Evolutionary conservation across 2,329 filamentous ascomycete species (phyloP).

Genomic region (Botrytis byssoidea): DNA sequence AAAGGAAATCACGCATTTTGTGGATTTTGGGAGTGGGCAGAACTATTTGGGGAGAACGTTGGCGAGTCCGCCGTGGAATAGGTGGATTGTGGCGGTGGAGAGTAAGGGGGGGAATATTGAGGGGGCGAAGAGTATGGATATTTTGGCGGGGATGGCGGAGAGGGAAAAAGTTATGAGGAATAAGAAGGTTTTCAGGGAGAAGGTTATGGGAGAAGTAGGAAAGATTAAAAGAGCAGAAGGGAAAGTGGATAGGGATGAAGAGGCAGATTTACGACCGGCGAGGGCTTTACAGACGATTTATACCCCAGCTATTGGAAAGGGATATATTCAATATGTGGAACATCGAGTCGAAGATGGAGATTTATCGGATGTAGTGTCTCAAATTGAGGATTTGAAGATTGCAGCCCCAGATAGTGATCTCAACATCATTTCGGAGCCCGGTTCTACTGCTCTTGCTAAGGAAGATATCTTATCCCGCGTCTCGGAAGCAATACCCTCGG

Average conservation of each 20-base stretch:
- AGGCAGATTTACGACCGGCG: slow-evolving; percentile 50
- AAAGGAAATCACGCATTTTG: slow-evolving; percentile 73
- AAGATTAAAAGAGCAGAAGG: neutral
- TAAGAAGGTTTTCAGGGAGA: slow-evolving; percentile 69
- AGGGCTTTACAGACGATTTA: slow-evolving; percentile 53
- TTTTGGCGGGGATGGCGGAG: slow-evolving; percentile 73
- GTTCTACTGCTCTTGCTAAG: neutral
- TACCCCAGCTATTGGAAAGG: slow-evolving; percentile 59
- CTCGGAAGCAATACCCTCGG: neutral
- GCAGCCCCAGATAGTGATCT: slow-evolving; percentile 16
- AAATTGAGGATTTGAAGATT: slow-evolving; percentile 51
- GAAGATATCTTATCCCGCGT: neutral
- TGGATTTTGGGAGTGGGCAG: slow-evolving; percentile 95
- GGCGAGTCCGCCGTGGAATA: slow-evolving; percentile 81
- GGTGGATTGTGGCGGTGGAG: slow-evolving; percentile 87
- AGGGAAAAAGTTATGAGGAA: slow-evolving; percentile 74
- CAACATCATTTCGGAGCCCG: slow-evolving; percentile 4
- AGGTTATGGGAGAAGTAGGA: slow-evolving; percentile 43
- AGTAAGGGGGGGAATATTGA: slow-evolving; percentile 81
- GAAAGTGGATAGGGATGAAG: slow-evolving; percentile 29
- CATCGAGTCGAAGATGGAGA: slow-evolving; percentile 73
- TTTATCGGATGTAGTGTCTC: slow-evolving; percentile 62
- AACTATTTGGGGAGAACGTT: slow-evolving; percentile 91
- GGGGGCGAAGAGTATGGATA: slow-evolving; percentile 79
- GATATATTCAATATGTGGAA: slow-evolving; percentile 74